Conservation (phyloP, 805 yeast species). For the Candida adriatica region DNA sequence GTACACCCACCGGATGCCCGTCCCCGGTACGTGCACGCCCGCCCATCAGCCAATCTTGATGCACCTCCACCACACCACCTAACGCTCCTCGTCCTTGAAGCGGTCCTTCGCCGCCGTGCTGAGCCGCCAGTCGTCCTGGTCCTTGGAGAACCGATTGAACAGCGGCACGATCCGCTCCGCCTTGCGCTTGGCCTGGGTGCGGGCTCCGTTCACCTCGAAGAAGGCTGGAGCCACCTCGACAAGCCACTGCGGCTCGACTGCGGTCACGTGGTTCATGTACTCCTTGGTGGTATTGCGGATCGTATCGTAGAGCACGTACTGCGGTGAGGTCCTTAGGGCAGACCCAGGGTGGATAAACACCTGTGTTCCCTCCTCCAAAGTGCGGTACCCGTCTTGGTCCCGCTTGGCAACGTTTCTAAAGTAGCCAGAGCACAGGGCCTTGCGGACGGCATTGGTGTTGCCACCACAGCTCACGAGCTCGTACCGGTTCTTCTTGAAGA, state of each 20-base stretch:
- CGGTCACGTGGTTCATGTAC: constrained; percentile 84
- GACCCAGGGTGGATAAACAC: constrained; percentile 89
- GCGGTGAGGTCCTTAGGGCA: constrained; percentile 58
- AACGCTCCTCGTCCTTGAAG: too few relatives aligned
- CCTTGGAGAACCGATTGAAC: constrained; percentile 49
- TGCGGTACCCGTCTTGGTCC: constrained; percentile 70
- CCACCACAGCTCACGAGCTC: constrained; percentile 45
- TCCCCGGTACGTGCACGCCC: too few relatives aligned
- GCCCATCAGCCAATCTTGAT: too few relatives aligned
- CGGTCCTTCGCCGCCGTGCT: too few relatives aligned
- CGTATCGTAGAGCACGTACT: constrained; percentile 77
- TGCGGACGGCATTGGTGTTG: constrained; percentile 49
- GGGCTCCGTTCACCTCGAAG: constrained; percentile 47
- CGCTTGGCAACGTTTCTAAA: constrained; percentile 62
- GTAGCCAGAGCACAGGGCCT: constrained; percentile 60
- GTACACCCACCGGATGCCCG: too few relatives aligned
- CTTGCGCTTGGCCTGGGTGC: constrained; percentile 37
- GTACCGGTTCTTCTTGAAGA: constrained; percentile 44
- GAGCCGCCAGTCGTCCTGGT: constrained; percentile 72
- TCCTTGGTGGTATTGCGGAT: constrained; percentile 78
- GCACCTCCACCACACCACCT: too few relatives aligned
- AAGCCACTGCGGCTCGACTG: constrained; percentile 80
- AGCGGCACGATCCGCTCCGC: constrained; percentile 71
- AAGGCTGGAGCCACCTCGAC: constrained; percentile 63
- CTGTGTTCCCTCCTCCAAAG: constrained; percentile 61